These are phyloP conservation scores for Lanmaoa rubissima DNA, from an alignment of 768 basidiomycete species.

Conservation along the genomic window DNA sequence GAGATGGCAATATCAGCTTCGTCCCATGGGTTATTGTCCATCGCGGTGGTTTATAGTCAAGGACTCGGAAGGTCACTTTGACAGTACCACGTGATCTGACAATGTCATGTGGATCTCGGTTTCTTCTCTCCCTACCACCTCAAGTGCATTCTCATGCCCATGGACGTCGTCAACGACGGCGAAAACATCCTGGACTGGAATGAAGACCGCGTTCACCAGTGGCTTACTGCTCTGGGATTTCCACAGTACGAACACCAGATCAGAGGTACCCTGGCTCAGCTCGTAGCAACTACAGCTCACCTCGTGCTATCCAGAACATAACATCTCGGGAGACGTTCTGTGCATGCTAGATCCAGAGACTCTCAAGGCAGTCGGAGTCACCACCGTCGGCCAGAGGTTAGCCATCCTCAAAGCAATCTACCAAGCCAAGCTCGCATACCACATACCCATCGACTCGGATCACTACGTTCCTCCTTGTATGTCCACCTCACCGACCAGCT, in stretches of 20 bases:
- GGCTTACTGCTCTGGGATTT: slow-evolving; percentile 74
- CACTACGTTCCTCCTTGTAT: slow-evolving; percentile 88
- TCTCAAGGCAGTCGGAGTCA: slow-evolving; percentile 83
- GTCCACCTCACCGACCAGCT: slow-evolving; percentile 28
- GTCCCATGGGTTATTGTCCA: slow-evolving; percentile 69
- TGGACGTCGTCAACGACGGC: slow-evolving; percentile 30
- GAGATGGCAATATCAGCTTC: background rate
- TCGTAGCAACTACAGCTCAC: slow-evolving; percentile 4
- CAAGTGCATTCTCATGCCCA: slow-evolving; percentile 15
- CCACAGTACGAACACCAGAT: slow-evolving; percentile 84
- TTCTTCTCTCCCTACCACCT: slow-evolving; percentile 4
- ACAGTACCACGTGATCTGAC: slow-evolving; percentile 18
- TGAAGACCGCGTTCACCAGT: slow-evolving; percentile 75
- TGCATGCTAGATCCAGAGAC: slow-evolving; percentile 79
- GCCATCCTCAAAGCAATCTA: slow-evolving; percentile 92
- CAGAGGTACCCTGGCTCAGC: slow-evolving; percentile 47
- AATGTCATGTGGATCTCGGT: background rate
- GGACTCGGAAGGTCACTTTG: background rate
- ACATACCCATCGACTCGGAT: slow-evolving; percentile 77
- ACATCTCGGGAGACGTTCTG: slow-evolving; percentile 88
- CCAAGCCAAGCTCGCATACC: slow-evolving; percentile 79
- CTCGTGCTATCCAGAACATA: slow-evolving; percentile 61
- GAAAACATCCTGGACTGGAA: slow-evolving; percentile 61
- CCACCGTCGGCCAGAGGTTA: slow-evolving; percentile 89
- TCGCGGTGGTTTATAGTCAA: slow-evolving; percentile 24